phyloP scores from a whole-genome alignment of 495 filamentous ascomycete genomes.

The Podospora pseudocomata region DNA sequence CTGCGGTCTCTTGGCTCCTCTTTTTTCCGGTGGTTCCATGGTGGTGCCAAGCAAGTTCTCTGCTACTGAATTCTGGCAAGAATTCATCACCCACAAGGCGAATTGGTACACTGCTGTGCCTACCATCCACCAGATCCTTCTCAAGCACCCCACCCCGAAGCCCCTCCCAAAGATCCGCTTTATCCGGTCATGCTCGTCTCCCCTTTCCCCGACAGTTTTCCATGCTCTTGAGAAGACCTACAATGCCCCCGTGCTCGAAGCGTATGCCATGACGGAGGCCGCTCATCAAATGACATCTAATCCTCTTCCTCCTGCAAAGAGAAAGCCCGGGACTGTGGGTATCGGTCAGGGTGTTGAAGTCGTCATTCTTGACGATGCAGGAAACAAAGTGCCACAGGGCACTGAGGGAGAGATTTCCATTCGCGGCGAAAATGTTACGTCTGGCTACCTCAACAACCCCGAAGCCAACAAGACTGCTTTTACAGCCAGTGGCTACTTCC shows the following conservation, averaged over 20 bases:
- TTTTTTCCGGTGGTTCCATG: conserved; percentile 67
- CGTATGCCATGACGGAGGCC: conserved; percentile 90
- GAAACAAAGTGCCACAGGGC: conserved; percentile 59
- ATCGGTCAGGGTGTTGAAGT: conserved; percentile 78
- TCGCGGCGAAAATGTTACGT: conserved; percentile 72
- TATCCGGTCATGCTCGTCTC: conserved; percentile 82
- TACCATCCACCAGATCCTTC: conserved; percentile 84
- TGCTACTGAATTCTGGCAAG: conserved; percentile 75
- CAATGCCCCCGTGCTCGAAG: conserved; percentile 76
- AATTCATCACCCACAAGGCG: conserved; percentile 64
- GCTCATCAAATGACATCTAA: conserved; percentile 89
- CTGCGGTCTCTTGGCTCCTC: conserved; percentile 71
- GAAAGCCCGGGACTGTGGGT: conserved; percentile 75
- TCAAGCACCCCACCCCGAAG: conserved; percentile 61
- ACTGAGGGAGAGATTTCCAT: conserved; percentile 76
- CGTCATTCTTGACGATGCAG: conserved; percentile 64
- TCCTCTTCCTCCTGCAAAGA: conserved; percentile 67
- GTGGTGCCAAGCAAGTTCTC: conserved; percentile 74
- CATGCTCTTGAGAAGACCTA: conserved; percentile 67
- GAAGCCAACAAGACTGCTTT: conserved; percentile 68
- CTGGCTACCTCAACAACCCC: conserved; percentile 78
- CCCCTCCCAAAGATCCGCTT: conserved; percentile 72
- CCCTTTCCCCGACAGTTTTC: conserved; percentile 72
- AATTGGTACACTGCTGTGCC: conserved; percentile 90
- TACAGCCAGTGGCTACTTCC: conserved; percentile 62